phyloP scores from a whole-genome alignment of 2,329 filamentous ascomycete species.

The Hirsutella rhossiliensis region DNA sequence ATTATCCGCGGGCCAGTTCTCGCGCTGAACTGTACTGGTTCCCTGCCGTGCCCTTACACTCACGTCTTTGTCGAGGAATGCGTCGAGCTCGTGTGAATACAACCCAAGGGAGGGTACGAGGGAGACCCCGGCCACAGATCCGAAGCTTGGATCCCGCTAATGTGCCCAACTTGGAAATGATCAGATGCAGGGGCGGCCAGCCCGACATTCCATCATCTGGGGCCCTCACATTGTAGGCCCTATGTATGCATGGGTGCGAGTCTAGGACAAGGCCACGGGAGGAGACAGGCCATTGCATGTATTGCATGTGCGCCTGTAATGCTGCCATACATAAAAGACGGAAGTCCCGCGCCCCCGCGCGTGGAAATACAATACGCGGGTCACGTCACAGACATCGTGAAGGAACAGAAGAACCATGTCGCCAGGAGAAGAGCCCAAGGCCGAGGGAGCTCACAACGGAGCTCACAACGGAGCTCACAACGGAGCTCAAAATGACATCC shows the following conservation, averaged over 20 bases:
- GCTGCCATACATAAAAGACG: no score
- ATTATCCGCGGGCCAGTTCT: no score
- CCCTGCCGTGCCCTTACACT: no score
- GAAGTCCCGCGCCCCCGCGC: no score
- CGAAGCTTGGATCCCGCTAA: neutral
- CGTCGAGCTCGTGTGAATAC: neutral
- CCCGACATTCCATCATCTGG: neutral
- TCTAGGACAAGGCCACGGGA: neutral
- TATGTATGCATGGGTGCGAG: neutral
- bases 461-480: neutral
- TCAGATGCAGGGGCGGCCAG: neutral
- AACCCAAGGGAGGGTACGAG: neutral
- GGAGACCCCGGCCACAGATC: neutral
- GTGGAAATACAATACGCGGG: no score
- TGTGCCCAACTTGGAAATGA: neutral
- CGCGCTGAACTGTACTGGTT: no score
- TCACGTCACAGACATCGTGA: neutral
- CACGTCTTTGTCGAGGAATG: no score
- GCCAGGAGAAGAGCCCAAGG: neutral
- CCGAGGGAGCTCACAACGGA: neutral
- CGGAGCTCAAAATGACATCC: neutral
- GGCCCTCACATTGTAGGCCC: neutral
- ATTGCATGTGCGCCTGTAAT: neutral
- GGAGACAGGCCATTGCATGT: no score
- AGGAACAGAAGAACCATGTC: neutral